Percentiles rank a stretch among this genome's conserved stretches.
Conservation (phyloP, 2,329 filamentous ascomycete species). For the Penicillium sp. region DNA sequence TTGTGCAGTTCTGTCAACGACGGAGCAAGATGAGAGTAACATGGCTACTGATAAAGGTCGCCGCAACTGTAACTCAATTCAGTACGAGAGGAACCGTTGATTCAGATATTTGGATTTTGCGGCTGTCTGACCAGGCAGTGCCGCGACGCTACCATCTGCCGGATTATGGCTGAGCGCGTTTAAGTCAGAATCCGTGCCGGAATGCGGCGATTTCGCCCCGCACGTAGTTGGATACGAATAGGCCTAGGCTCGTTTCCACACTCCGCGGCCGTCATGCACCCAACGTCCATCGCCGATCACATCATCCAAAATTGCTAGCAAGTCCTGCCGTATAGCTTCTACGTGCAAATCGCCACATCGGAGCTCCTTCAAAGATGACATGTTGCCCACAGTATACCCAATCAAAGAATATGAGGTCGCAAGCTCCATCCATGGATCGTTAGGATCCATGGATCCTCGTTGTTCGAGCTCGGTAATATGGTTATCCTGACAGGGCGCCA, state of each 20-base stretch:
- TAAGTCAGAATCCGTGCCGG: too few relatives aligned
- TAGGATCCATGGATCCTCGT: constrained; percentile 41
- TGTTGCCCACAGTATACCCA: constrained; percentile 34
- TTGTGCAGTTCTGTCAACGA: too few relatives aligned
- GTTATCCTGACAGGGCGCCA: constrained; percentile 43
- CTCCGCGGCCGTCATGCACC: constrained; percentile 32
- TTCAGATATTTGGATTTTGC: too few relatives aligned
- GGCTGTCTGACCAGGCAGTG: too few relatives aligned
- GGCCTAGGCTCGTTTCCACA: constrained; percentile 28
- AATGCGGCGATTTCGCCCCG: too few relatives aligned
- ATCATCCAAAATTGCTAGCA: constrained; percentile 27
- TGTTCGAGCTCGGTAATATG: constrained; percentile 42
- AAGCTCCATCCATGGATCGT: constrained; percentile 56
- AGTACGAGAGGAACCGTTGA: too few relatives aligned
- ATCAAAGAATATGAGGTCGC: constrained; percentile 53
- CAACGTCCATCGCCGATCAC: constrained; percentile 27
- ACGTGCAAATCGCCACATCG: constrained; percentile 33
- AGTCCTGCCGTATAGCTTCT: constrained; percentile 29
- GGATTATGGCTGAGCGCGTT: too few relatives aligned
- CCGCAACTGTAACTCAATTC: too few relatives aligned
- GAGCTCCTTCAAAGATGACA: constrained; percentile 29
- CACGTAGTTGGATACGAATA: too few relatives aligned
- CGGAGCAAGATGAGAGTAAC: neutral
- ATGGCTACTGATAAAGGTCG: too few relatives aligned
- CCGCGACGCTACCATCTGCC: too few relatives aligned